Base-by-base conservation (phyloP, 2,329 filamentous ascomycete genomes). In the Sporothrix euskadiensis region DNA sequence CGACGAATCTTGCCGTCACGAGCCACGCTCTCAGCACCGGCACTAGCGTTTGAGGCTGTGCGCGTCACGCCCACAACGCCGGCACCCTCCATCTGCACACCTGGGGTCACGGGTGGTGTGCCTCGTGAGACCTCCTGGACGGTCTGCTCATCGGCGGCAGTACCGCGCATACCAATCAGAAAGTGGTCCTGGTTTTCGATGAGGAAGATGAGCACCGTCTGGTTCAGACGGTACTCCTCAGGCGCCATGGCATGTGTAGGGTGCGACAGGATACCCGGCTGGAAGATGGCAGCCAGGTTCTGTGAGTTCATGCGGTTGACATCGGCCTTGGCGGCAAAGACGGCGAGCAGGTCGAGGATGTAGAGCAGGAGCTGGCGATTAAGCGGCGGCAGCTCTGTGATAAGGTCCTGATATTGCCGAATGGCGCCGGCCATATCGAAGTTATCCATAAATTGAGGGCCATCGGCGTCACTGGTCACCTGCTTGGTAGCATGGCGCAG, bases 151-250 rank as follows among this genome's bases (percentile, higher is more conserved):
- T 98, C 94, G n/a, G 94, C 93, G n/a, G 90, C 94, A n/a, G 94
- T 98, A 61, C 96, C 96, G 80, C 94, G 93, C 96, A 99, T 99
- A 72, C 96, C 96, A 76, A 99, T 97, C 76, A 99, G 85, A 85
- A 99, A 99, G 82, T 97, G 93, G 79, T 99, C 96, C 81, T 99
- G 96, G 79, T 99, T 97, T 80, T 98, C 94, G 77, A 99, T 99
- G 77, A 99, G 84, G 82, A 99, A 99, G 69, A 99, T 97, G 76
- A 99, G 88, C 26, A 99, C 95, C 78, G 96, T 95, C 85, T 99
- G 96, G 80, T 97, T 98, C 6, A 99, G 85, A 44, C 94, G 91
- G 81, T 99, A 99, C 80, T 98, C 95, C 73, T 92, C 89, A 0
- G 96, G 96, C 0, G 94, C 91, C 95, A 99, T 98, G 79, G 97